Percentiles rank a stretch among this genome's conserved stretches.
Conservation (phyloP, 305 asterid genomes). For the Solanum hybrid region DNA sequence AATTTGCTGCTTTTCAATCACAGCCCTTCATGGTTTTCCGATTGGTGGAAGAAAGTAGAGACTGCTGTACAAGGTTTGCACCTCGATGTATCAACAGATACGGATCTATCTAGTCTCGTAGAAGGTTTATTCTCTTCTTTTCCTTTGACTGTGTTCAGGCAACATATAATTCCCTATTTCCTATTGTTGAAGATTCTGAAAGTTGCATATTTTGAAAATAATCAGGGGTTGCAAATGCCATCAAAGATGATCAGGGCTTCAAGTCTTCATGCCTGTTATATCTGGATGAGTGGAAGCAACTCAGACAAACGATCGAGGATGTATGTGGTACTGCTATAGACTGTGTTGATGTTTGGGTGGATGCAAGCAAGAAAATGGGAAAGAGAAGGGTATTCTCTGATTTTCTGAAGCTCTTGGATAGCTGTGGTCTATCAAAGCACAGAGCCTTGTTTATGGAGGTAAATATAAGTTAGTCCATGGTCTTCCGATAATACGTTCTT, state of each 20-base stretch:
- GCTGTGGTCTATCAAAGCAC: constrained; percentile 72
- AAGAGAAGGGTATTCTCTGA: constrained; percentile 67
- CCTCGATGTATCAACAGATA: constrained; percentile 16
- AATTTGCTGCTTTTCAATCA: constrained; percentile 4
- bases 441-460: constrained; percentile 50
- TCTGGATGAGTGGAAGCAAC: constrained; percentile 40
- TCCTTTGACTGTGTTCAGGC: background rate
- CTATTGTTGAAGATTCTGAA: constrained; percentile 5
- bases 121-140: constrained; percentile 20
- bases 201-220: constrained; percentile 6
- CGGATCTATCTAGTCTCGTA: constrained; percentile 11
- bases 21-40: constrained; percentile 54
- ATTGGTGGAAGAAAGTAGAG: constrained; percentile 51
- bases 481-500: background rate
- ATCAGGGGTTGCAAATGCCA: constrained; percentile 35
- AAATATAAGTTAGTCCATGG: constrained; percentile 5
- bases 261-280: constrained; percentile 33
- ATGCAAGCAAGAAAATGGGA: constrained; percentile 46
- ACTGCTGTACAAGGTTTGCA: constrained; percentile 11
- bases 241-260: constrained; percentile 25
- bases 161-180: background rate
- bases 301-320: constrained; percentile 40
- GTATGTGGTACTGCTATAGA: constrained; percentile 37
- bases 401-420: constrained; percentile 64
- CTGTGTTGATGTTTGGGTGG: constrained; percentile 65